Conservation (phyloP, 768 basidiomycete genomes). For the Pholiota molesta region DNA sequence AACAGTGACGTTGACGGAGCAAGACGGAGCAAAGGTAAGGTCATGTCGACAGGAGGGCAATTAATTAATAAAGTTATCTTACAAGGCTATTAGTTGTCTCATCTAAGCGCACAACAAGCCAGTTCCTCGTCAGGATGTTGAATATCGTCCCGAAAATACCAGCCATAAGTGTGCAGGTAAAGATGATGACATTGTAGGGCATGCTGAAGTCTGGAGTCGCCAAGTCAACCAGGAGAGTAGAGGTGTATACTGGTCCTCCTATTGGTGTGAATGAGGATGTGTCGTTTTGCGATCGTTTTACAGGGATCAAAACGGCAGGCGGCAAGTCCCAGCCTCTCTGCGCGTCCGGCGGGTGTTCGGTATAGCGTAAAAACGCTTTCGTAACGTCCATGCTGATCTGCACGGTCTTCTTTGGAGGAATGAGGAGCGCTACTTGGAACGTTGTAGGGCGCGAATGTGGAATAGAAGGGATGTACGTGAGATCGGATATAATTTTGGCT, state of each 20-base stretch:
- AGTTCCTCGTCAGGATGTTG: slow-evolving; percentile 81
- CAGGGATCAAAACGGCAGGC: slow-evolving; percentile 72
- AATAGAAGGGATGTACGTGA: slow-evolving; percentile 69
- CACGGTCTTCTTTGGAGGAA: slow-evolving; percentile 72
- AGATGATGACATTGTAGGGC: slow-evolving; percentile 99
- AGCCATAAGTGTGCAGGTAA: slow-evolving; percentile 89
- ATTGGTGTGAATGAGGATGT: slow-evolving; percentile 16
- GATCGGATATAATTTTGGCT: slow-evolving; percentile 67
- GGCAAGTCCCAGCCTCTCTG: slow-evolving; percentile 95
- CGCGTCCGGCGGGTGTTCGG: slow-evolving; percentile 95
- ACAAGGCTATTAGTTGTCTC: slow-evolving; percentile 2
- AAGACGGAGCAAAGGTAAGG: background rate
- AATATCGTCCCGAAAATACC: slow-evolving; percentile 93
- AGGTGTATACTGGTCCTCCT: slow-evolving; percentile 68
- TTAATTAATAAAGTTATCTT: slow-evolving; percentile 6
- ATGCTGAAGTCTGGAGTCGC: slow-evolving; percentile 99
- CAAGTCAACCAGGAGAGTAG: slow-evolving; percentile 84
- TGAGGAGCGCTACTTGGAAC: slow-evolving; percentile 66
- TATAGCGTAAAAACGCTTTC: slow-evolving; percentile 89
- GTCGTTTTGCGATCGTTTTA: slow-evolving; percentile 21
- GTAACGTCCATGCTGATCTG: slow-evolving; percentile 72
- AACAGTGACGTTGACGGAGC: background rate
- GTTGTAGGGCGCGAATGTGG: slow-evolving; percentile 78
- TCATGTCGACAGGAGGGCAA: background rate
- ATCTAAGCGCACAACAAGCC: slow-evolving; percentile 55